These are phyloP conservation scores for Combretum micranthum DNA, from an alignment of 345 rosid genomes.

Conservation along the genomic window DNA sequence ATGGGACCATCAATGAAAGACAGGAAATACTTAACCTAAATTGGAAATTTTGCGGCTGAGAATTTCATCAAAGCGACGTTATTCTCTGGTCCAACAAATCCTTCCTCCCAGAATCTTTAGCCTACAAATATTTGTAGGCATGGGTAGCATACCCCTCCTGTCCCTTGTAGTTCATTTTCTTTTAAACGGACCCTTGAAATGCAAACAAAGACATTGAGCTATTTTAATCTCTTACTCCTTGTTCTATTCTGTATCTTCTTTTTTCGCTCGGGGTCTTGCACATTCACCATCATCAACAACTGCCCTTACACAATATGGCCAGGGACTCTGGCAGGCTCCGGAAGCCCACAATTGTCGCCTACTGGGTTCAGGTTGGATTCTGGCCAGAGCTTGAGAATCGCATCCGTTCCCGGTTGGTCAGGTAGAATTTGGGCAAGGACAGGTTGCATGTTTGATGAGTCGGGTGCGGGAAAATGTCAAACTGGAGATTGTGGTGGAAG, in stretches of 20 bases:
- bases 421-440: constrained; percentile 94
- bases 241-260: constrained; percentile 27
- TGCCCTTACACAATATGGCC: constrained; percentile 86
- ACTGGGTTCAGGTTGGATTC: constrained; percentile 62
- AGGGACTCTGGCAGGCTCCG: constrained; percentile 74
- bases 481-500: constrained; percentile 82
- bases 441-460: constrained; percentile 59
- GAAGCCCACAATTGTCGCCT: constrained; percentile 58
- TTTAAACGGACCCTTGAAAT: constrained; percentile 2
- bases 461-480: constrained; percentile 56
- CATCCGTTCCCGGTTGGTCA: constrained; percentile 73
- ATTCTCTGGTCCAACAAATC: constrained; percentile 20
- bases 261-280: constrained; percentile 27
- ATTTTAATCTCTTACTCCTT: constrained; percentile 11
- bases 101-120: too few species aligned
- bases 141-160: too few species aligned
- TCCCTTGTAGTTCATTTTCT: constrained; percentile 5
- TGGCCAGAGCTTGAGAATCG: constrained; percentile 47
- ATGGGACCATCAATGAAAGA: constrained; percentile 22
- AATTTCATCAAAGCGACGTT: constrained; percentile 38
- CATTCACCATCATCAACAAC: constrained; percentile 61
- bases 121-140: too few species aligned
- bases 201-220: constrained; percentile 3
- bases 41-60: constrained; percentile 41
- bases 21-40: constrained; percentile 49